Conservation (phyloP, 2,329 filamentous ascomycete genomes). For the Ascocoryne sarcoides region DNA sequence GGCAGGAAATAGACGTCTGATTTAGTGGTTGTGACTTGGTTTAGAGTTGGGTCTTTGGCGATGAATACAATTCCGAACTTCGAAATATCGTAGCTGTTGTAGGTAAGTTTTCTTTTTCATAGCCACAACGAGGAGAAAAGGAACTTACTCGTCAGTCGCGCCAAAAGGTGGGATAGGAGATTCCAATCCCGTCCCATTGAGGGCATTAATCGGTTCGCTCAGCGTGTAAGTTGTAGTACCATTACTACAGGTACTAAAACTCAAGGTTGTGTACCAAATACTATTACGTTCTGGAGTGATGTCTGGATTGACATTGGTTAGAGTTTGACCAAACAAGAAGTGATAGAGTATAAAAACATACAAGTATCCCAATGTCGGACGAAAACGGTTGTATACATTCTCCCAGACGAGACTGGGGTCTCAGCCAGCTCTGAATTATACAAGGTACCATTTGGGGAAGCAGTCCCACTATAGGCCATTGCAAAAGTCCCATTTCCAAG, state of each 20-base stretch:
- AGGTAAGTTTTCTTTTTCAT: slow-evolving; percentile 2
- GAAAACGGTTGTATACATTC: slow-evolving; percentile 17
- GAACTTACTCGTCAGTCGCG: slow-evolving; percentile 13
- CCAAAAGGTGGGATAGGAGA: slow-evolving; percentile 19
- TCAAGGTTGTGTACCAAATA: slow-evolving; percentile 20
- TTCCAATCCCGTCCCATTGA: slow-evolving; percentile 20
- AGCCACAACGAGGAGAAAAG: too few species aligned
- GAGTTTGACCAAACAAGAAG: background rate
- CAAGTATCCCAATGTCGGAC: slow-evolving; percentile 23
- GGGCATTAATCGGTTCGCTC: slow-evolving; percentile 19
- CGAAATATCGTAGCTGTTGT: slow-evolving; percentile 15
- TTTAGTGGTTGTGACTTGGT: slow-evolving; percentile 18
- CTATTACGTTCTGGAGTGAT: slow-evolving; percentile 17
- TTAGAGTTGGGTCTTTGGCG: slow-evolving; percentile 16
- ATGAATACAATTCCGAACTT: slow-evolving; percentile 16
- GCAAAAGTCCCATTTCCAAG: slow-evolving; percentile 12
- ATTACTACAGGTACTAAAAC: slow-evolving; percentile 5
- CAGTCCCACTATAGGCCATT: slow-evolving; percentile 15
- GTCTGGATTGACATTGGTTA: slow-evolving; percentile 6
- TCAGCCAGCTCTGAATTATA: slow-evolving; percentile 17
- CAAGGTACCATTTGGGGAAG: slow-evolving; percentile 17
- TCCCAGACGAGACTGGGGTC: slow-evolving; percentile 11
- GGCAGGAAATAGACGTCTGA: slow-evolving; percentile 20
- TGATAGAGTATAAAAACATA: slow-evolving; percentile 5
- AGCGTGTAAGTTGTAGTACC: slow-evolving; percentile 12